phyloP scores from a whole-genome alignment of 148 eudicot genomes.

The Nyssa sinensis region DNA sequence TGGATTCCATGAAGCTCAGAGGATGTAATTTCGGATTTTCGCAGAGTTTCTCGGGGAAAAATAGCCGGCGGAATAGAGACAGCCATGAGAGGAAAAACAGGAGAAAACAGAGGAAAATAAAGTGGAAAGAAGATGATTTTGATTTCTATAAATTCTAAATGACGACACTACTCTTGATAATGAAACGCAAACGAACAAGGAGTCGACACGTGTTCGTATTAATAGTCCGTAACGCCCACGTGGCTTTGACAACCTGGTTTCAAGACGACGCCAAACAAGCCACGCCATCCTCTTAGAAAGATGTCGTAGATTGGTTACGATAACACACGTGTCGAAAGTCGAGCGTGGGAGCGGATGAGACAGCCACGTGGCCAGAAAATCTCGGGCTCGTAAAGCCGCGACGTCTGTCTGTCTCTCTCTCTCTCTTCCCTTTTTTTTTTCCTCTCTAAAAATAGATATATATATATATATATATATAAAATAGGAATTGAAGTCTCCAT shows the following conservation, averaged over 20 bases:
- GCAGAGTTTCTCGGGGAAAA: background rate
- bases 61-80: conserved; percentile 12
- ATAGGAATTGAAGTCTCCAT: background rate
- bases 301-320: conserved; percentile 5
- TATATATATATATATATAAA: too few relatives aligned
- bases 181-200: background rate
- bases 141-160: background rate
- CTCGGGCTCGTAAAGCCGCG: too few relatives aligned
- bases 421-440: too few relatives aligned
- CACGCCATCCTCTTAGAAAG: background rate
- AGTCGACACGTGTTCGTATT: conserved; percentile 17
- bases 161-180: conserved; percentile 5
- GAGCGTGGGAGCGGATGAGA: background rate
- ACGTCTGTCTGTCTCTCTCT: too few relatives aligned
- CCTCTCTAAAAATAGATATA: too few relatives aligned
- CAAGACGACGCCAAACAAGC: conserved; percentile 1
- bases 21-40: background rate
- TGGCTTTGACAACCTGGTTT: conserved; percentile 16
- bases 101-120: background rate
- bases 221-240: conserved; percentile 8
- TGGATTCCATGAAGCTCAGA: background rate
- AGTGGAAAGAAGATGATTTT: background rate
- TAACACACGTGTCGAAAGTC: conserved; percentile 11
- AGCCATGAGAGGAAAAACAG: background rate
- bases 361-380: conserved; percentile 11